Conservation (phyloP, 2,329 filamentous ascomycete genomes). For the Kalaharituber pfeilii region DNA sequence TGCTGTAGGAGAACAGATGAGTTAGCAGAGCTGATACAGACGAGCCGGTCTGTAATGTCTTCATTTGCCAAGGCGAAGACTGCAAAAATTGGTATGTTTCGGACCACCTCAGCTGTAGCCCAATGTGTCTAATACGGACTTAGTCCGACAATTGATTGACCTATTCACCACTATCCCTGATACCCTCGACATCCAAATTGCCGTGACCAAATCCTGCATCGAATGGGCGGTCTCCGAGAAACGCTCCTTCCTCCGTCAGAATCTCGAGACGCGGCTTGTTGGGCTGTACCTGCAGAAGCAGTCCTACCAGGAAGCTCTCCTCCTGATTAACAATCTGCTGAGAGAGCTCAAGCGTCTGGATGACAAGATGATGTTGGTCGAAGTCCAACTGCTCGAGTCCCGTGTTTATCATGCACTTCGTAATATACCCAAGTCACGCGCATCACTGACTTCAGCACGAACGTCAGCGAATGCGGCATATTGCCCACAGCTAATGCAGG, state of each 20-base stretch:
- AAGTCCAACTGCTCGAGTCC: constrained; percentile 94
- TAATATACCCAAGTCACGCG: constrained; percentile 89
- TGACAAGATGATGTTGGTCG: constrained; percentile 93
- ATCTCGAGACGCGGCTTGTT: constrained; percentile 90
- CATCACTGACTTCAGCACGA: constrained; percentile 80
- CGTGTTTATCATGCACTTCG: constrained; percentile 93
- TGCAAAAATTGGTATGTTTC: constrained; percentile 72
- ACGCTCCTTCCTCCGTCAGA: constrained; percentile 90
- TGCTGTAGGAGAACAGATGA: constrained; percentile 45
- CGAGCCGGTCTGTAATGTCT: constrained; percentile 77
- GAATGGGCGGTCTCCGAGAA: constrained; percentile 95
- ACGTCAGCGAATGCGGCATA: constrained; percentile 95
- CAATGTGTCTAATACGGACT: constrained; percentile 4
- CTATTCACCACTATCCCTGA: constrained; percentile 87
- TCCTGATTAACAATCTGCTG: constrained; percentile 87
- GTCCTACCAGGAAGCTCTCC: constrained; percentile 90
- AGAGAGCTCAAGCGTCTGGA: constrained; percentile 95
- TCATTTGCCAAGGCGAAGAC: constrained; percentile 99
- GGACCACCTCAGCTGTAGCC: neutral
- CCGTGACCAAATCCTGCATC: constrained; percentile 96
- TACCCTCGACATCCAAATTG: constrained; percentile 82
- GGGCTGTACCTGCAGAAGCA: constrained; percentile 92
- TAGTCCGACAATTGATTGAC: constrained; percentile 91
- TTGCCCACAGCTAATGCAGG: constrained; percentile 85
- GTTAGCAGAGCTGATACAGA: constrained; percentile 74